Conservation (phyloP, 345 rosid genomes). For the Limnanthes douglasii region DNA sequence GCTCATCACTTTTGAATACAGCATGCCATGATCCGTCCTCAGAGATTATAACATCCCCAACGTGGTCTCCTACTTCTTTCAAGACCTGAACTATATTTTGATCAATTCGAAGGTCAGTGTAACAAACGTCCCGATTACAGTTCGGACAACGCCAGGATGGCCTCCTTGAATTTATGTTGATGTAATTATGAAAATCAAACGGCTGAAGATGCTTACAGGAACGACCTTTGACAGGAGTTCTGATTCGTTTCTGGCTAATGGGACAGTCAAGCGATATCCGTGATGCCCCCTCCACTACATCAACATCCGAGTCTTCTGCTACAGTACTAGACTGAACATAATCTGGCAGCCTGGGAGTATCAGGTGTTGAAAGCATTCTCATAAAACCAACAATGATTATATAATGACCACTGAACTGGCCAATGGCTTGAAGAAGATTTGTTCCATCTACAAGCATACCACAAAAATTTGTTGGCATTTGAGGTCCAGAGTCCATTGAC, state of each 20-base stretch:
- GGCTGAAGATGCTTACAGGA: constrained; percentile 95
- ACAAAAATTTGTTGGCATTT: constrained; percentile 62
- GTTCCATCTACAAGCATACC: constrained; percentile 74
- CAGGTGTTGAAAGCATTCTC: constrained; percentile 23
- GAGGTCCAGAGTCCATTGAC: constrained; percentile 68
- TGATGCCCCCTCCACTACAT: constrained; percentile 83
- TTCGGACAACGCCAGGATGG: constrained; percentile 99
- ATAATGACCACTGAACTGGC: constrained; percentile 52
- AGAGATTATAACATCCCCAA: constrained; percentile 49
- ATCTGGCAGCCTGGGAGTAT: constrained; percentile 32
- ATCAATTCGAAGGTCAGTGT: constrained; percentile 60
- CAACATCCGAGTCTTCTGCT: constrained; percentile 51
- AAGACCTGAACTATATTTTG: constrained; percentile 80
- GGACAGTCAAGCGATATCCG: constrained; percentile 87
- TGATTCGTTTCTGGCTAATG: constrained; percentile 68
- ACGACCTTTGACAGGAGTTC: constrained; percentile 71
- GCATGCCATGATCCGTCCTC: constrained; percentile 87
- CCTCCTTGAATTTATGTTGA: constrained; percentile 60
- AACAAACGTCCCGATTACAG: constrained; percentile 70
- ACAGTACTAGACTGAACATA: constrained; percentile 29
- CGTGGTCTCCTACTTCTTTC: constrained; percentile 43
- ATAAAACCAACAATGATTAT: constrained; percentile 53
- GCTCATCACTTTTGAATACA: constrained; percentile 29
- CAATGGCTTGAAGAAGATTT: constrained; percentile 89
- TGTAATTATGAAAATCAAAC: constrained; percentile 66